phyloP scores from a whole-genome alignment of 2,329 filamentous ascomycete species.

The Exophiala oligosperma region DNA sequence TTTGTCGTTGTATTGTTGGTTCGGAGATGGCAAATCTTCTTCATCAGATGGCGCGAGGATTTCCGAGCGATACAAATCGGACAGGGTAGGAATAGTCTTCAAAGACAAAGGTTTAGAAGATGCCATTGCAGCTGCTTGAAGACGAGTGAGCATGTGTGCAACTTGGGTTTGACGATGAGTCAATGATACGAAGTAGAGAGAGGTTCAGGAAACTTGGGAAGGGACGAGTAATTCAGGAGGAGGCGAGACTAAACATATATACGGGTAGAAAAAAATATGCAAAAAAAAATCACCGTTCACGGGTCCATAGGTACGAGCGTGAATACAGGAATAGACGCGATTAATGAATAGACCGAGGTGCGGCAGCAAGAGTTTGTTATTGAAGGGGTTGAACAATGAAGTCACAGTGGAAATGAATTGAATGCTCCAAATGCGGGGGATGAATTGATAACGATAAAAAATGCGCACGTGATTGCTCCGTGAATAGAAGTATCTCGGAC shows the following conservation, averaged over 20 bases:
- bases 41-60: slow-evolving; percentile 41
- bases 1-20: slow-evolving; percentile 65
- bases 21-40: slow-evolving; percentile 37
- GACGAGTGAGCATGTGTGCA: background rate
- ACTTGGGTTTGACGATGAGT: background rate
- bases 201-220: no score
- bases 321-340: no score
- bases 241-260: no score
- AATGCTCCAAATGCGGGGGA: background rate
- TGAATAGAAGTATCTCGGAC: no score
- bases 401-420: background rate
- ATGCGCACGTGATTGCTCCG: no score
- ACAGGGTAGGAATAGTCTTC: slow-evolving; percentile 43
- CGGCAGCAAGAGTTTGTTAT: no score
- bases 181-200: background rate
- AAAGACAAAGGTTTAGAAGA: slow-evolving; percentile 22
- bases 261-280: no score
- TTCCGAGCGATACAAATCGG: slow-evolving; percentile 63
- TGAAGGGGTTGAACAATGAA: no score
- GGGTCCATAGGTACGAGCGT: background rate
- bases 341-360: no score
- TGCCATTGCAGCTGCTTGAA: slow-evolving; percentile 1
- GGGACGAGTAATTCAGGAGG: background rate
- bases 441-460: no score
- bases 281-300: background rate